Evolutionary conservation across 2,329 filamentous ascomycete genomes (phyloP), one percentile per base, ranked within the genome.

Genomic region (Epichloe brachyelytri): DNA sequence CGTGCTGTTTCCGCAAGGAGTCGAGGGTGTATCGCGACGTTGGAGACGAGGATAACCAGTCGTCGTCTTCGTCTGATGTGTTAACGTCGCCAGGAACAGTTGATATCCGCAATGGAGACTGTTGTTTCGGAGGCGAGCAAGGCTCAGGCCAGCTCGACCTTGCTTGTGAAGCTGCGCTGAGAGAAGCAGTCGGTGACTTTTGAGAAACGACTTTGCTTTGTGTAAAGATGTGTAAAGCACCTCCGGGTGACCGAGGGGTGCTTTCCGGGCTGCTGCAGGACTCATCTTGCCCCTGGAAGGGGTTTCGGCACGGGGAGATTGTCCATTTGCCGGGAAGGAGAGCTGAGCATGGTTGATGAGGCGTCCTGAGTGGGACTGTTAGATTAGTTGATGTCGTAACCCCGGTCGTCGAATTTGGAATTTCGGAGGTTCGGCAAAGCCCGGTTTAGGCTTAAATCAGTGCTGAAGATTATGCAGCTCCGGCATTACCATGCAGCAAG

Each of bases 341-440:
- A 55, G 50, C 49, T 50, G 56, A 60, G 59, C 62, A 64, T 64
- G 56, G 58, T 57, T 6, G 22, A 19, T 17, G 52, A 49, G 49
- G 46, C 44, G 53, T 53, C 44, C 39, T 48, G 43, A 48, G 52
- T 55, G 51, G 49, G 56, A 55, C 52, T 54, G 46, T 47, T 22
- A 52, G 50, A 49, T 56, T 48, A 46, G 51, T 48, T 48, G 51
- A 45, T 15, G 48, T 19, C 30, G 44, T 12, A 12, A 33, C 51
- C 51, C 51, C 34, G 40, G 51, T 43, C 40, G 14, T 30, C 38
- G 33, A 20, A 7, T 44, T 37, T 22, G 51, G 43, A 34, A 37
- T 40, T 43, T 50, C 15, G 6, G 19, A 14, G n/a, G 26, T 46
- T 50, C 38, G 43, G 19, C 36, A 20, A 26, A 40, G 26, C 19